phyloP scores from a whole-genome alignment of 306 rosid species.

The cucumber (Cucumis sativus) region DNA sequence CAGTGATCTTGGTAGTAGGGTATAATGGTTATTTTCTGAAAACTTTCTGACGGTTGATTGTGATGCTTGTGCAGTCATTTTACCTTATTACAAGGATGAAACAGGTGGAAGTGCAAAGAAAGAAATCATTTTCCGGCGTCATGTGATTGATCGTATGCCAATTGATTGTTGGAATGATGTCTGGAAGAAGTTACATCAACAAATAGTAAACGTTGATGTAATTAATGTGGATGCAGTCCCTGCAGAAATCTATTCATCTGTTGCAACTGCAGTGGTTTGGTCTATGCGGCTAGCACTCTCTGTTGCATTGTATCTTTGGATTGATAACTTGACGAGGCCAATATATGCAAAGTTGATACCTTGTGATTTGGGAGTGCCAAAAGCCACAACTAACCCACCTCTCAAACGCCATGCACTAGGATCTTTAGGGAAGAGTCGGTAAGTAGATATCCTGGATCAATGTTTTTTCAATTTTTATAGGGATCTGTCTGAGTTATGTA shows the following conservation, averaged over 20 bases:
- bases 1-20: neutral
- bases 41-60: neutral
- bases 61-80: conserved; percentile 48
- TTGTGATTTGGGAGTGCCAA: conserved; percentile 74
- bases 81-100: conserved; percentile 73
- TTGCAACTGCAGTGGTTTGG: conserved; percentile 93
- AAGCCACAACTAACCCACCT: conserved; percentile 33
- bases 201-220: conserved; percentile 81
- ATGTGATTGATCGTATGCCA: conserved; percentile 75
- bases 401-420: conserved; percentile 57
- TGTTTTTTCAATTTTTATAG: conserved; percentile 7
- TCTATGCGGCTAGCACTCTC: conserved; percentile 85
- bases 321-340: conserved; percentile 79
- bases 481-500: neutral
- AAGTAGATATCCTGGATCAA: conserved; percentile 16
- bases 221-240: conserved; percentile 65
- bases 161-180: conserved; percentile 94
- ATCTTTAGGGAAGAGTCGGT: conserved; percentile 91
- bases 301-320: conserved; percentile 64
- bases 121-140: conserved; percentile 77
- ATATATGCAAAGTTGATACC: conserved; percentile 88
- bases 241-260: conserved; percentile 66
- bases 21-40: neutral
- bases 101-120: conserved; percentile 32
- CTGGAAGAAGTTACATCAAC: conserved; percentile 92